These are phyloP conservation scores for Hyaloscypha finlandica DNA, from an alignment of 495 filamentous ascomycete genomes.

Conservation along the genomic window DNA sequence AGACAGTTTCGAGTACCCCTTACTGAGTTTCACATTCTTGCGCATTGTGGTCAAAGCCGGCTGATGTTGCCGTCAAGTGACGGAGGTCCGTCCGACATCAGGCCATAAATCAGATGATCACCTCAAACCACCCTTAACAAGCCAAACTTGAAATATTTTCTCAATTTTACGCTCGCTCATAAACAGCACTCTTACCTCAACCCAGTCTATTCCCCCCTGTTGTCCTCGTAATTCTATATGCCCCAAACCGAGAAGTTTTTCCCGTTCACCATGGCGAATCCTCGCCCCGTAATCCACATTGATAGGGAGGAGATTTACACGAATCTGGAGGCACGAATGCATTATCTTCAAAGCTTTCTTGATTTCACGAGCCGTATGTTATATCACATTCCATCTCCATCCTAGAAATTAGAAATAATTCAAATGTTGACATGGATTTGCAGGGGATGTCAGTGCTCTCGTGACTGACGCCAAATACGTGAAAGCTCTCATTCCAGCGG, in stretches of 20 bases:
- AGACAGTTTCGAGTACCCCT: neutral
- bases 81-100: neutral
- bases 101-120: neutral
- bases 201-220: neutral
- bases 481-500: conserved; percentile 69
- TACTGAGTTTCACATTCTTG: neutral
- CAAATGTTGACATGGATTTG: neutral
- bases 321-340: conserved; percentile 63
- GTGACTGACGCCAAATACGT: conserved; percentile 68
- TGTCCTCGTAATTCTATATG: neutral
- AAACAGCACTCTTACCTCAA: too few species aligned
- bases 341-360: conserved; percentile 70
- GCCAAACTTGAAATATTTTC: neutral
- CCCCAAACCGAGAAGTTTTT: neutral
- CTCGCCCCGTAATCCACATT: conserved; percentile 56
- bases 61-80: neutral
- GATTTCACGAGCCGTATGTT: conserved; percentile 49
- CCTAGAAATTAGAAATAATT: neutral
- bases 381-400: neutral
- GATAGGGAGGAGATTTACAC: conserved; percentile 70
- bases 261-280: conserved; percentile 3
- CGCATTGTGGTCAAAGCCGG: neutral
- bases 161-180: neutral
- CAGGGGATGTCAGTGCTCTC: conserved; percentile 64
- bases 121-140: neutral